Base-by-base conservation (phyloP, 192 early-diverging fungal genomes). In the Pilaira anomala region DNA sequence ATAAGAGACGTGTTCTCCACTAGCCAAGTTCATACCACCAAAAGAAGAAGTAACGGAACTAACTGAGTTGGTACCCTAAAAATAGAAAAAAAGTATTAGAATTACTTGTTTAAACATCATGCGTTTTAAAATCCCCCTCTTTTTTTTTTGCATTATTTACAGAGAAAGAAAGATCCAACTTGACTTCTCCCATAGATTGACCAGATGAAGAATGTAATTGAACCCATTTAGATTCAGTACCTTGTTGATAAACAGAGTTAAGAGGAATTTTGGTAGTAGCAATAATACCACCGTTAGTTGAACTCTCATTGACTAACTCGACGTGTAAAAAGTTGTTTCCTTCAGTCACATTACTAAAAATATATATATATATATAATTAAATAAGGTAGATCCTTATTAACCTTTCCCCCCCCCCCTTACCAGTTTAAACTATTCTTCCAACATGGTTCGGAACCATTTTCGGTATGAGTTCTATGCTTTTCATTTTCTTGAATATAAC, bases 401-500 rank as follows among this genome's bases (percentile, higher is more conserved):
- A n/a, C 49, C 13, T 40, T 21, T 24, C 25, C 51, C 49, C 13
- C 25, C 14, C n/a, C 25, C 51, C 28, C 39, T 51, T 69, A 68
- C 73, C 60, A 56, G n/a, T 21, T 62, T 26, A 74, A 50, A 13
- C 49, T 65, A 25, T 75, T 48, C 21, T 69, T 66, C 67, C 67
- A 75, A 6, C 52, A 51, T 22, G 67, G 67, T 29, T 65, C 52
- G 22, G 49, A 25, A 0, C 73, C 73, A 16, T 49, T 41, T 18
- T 62, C 48, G 44, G 49, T 42, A 4, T 69, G 62, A 6, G 73
- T 75, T 36, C 73, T 64, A 11, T 75, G 73, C 45, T 75, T 75
- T 8, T 75, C 53, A 30, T 50, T 42, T 19, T 64, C 45, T 22
- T 61, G 57, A 42, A 75, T 53, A 54, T 63, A 75, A 14, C 54